phyloP scores from a whole-genome alignment of 1,284 basidiomycete species.

The Melanopsichium pennsylvanicum region DNA sequence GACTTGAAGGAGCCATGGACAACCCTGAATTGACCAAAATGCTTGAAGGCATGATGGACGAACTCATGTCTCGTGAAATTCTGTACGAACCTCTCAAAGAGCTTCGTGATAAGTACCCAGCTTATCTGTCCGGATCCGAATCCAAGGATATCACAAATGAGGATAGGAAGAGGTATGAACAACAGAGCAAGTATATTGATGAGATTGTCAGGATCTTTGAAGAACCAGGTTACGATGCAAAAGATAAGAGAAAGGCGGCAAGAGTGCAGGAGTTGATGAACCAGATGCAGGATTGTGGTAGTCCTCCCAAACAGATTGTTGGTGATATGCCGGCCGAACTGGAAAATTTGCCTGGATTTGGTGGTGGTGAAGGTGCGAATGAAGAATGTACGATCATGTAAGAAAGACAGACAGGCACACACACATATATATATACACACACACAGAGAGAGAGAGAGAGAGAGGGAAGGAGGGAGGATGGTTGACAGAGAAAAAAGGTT shows the following conservation, averaged over 20 bases:
- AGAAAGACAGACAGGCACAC: too few species aligned
- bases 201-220: constrained; percentile 81
- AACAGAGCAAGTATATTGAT: constrained; percentile 74
- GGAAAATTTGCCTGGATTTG: constrained; percentile 47
- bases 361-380: constrained; percentile 27
- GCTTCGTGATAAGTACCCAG: constrained; percentile 86
- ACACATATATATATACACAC: too few species aligned
- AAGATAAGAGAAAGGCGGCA: constrained; percentile 71
- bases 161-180: constrained; percentile 76
- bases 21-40: constrained; percentile 72
- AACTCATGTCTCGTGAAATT: constrained; percentile 92
- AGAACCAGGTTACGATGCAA: constrained; percentile 71
- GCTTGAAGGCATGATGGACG: constrained; percentile 89
- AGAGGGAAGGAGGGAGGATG: too few species aligned
- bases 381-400: constrained; percentile 62
- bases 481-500: too few species aligned
- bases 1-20: constrained; percentile 52
- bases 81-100: constrained; percentile 92
- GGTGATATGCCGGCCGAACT: constrained; percentile 81
- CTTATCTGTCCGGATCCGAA: constrained; percentile 73
- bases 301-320: constrained; percentile 88
- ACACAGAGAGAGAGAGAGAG: too few species aligned
- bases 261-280: constrained; percentile 77
- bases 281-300: constrained; percentile 85
- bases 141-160: constrained; percentile 69